Evolutionary conservation across 139 green algal species (phyloP).

Genomic region (Protoeuglena noctilucae): DNA sequence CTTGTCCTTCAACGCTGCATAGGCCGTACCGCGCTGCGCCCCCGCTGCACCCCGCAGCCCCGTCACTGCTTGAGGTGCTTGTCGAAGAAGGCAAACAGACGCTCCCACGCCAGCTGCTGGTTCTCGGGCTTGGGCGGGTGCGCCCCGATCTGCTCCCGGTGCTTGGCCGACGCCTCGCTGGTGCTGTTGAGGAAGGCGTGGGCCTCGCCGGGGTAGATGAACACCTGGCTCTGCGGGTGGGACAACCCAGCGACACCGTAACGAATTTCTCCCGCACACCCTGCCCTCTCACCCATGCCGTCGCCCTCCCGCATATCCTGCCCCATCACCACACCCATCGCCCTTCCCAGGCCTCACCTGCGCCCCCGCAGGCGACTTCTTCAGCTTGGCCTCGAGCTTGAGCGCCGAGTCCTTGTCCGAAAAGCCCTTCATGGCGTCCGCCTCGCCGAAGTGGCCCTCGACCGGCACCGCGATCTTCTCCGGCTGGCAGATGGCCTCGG

Average conservation of each 20-base stretch:
- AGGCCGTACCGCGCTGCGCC: too few relatives aligned
- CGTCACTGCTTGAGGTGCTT: too few relatives aligned
- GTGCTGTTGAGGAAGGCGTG: conserved; percentile 40
- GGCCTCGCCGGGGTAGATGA: conserved; percentile 27
- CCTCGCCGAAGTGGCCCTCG: conserved; percentile 3
- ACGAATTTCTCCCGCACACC: too few relatives aligned
- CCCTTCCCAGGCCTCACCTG: too few relatives aligned
- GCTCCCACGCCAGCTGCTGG: background rate
- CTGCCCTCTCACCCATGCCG: too few relatives aligned
- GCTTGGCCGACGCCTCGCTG: background rate
- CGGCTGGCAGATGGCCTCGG: conserved; percentile 11
- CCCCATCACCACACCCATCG: too few relatives aligned
- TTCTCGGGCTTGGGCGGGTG: background rate
- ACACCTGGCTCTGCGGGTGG: conserved; percentile 19
- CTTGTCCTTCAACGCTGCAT: too few relatives aligned
- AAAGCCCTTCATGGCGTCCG: conserved; percentile 5
- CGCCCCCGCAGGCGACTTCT: conserved; percentile 26
- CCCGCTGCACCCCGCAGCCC: too few relatives aligned
- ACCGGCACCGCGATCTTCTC: conserved; percentile 1
- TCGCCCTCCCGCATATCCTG: too few relatives aligned
- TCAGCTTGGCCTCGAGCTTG: conserved; percentile 6
- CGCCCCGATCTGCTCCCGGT: background rate
- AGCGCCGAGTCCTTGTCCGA: background rate
- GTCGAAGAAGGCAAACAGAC: background rate
- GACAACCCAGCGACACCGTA: too few relatives aligned